phyloP scores from a whole-genome alignment of 1,284 basidiomycete species.

The Cronartium quercuum region DNA sequence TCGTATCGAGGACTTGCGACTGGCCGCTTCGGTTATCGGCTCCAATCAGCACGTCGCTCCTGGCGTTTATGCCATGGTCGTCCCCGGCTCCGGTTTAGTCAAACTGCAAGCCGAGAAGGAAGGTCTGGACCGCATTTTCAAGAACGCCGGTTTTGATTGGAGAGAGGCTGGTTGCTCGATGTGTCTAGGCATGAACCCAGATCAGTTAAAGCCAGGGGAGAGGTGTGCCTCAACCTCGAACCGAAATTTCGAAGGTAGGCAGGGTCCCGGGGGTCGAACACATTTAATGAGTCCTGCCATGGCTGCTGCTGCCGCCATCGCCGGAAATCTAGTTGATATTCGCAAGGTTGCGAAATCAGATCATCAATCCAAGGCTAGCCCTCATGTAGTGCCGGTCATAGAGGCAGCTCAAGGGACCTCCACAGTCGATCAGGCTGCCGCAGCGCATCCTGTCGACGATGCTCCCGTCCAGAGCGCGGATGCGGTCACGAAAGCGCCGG shows the following conservation, averaged over 20 bases:
- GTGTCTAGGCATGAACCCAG: constrained; percentile 97
- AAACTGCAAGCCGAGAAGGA: constrained; percentile 93
- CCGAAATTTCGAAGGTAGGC: constrained; percentile 90
- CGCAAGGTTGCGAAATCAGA: constrained; percentile 63
- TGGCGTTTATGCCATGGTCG: constrained; percentile 82
- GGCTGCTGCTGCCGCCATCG: constrained; percentile 89
- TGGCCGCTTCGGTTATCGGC: constrained; percentile 76
- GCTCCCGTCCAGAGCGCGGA: constrained; percentile 45
- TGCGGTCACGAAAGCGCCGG: constrained; percentile 57
- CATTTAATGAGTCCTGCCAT: constrained; percentile 90
- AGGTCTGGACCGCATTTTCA: constrained; percentile 82
- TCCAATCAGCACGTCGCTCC: constrained; percentile 62
- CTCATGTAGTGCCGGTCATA: constrained; percentile 56
- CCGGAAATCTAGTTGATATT: constrained; percentile 80
- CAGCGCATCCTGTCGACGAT: constrained; percentile 43
- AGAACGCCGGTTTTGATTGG: constrained; percentile 94
- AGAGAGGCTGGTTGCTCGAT: constrained; percentile 95
- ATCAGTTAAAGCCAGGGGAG: constrained; percentile 80
- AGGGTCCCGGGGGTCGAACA: constrained; percentile 84
- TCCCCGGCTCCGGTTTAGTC: constrained; percentile 87
- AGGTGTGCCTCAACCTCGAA: constrained; percentile 95
- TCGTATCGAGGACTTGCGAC: constrained; percentile 88
- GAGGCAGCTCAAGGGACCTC: constrained; percentile 43
- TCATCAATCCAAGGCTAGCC: constrained; percentile 34
- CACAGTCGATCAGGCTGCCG: constrained; percentile 41